Conservation (phyloP, 345 rosid species). For the Lagerstroemia speciosa region DNA sequence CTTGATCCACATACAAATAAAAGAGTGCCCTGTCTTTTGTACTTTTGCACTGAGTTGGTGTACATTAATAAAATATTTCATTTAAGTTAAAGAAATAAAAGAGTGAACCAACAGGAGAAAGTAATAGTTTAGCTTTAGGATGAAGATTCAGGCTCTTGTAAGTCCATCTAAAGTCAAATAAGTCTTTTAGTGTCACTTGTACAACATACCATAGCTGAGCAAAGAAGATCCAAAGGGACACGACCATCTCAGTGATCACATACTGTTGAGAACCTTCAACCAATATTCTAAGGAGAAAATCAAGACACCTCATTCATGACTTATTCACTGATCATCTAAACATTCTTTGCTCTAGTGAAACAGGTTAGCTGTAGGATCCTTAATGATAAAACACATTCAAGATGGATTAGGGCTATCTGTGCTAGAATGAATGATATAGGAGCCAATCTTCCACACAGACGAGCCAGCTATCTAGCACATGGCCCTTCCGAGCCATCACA, state of each 20-base stretch:
- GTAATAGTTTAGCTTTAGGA: neutral
- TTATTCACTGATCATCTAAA: neutral
- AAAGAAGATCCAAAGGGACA: neutral
- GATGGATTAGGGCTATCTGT: neutral
- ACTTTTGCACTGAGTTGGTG: too few species aligned
- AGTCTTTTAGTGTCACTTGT: neutral
- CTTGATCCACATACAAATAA: neutral
- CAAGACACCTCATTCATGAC: neutral
- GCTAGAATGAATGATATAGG: neutral
- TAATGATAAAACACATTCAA: neutral
- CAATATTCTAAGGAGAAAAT: neutral
- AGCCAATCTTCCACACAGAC: neutral
- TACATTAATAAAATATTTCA: too few species aligned
- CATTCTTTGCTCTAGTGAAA: neutral
- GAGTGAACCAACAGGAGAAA: neutral
- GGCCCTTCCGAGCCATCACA: neutral
- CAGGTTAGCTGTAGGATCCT: neutral
- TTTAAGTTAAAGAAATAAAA: too few species aligned
- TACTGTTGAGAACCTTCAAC: neutral
- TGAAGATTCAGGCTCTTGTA: neutral
- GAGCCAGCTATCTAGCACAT: neutral
- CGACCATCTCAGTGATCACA: neutral
- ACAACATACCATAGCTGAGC: neutral
- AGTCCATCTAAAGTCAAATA: neutral
- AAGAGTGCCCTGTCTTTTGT: too few species aligned